Percentiles rank a stretch among this genome's conserved stretches.
Evolutionary conservation across 306 rosid genomes (phyloP).

Genomic region (Lupinus albus): DNA sequence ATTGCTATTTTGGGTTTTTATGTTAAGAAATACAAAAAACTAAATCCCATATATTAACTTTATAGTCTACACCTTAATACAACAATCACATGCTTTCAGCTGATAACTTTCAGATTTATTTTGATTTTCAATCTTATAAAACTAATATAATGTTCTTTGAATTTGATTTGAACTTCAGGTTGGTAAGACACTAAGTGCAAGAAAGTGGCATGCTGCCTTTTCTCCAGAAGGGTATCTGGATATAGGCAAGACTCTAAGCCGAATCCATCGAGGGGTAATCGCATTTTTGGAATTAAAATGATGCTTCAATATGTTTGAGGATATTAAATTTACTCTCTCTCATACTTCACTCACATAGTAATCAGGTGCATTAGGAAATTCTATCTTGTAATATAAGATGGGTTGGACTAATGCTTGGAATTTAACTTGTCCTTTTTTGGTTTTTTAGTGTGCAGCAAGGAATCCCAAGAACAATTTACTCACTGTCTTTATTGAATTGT

Average conservation of each 20-base stretch:
- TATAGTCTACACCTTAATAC: too few species aligned
- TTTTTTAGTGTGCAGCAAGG: background rate
- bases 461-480: background rate
- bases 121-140: background rate
- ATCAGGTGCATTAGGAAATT: constrained; percentile 14
- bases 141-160: background rate
- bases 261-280: constrained; percentile 89
- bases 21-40: too few species aligned
- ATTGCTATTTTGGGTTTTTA: too few species aligned
- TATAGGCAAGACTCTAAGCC: constrained; percentile 77
- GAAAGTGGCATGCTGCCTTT: constrained; percentile 94
- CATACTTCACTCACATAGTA: background rate
- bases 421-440: too few species aligned
- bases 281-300: constrained; percentile 32
- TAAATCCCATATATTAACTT: too few species aligned
- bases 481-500: background rate
- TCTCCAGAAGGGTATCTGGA: constrained; percentile 83
- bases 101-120: too few species aligned
- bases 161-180: constrained; percentile 54
- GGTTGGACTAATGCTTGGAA: background rate
- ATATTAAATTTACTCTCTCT: background rate
- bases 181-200: constrained; percentile 86
- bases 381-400: background rate
- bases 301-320: constrained; percentile 18
- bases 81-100: too few species aligned